A percentile compares a stretch with the other conserved stretches of the same genome.
These are phyloP conservation scores for Gryganskiella cystojenkinii DNA, from an alignment of 192 early-diverging fungal species.

Conservation along the genomic window DNA sequence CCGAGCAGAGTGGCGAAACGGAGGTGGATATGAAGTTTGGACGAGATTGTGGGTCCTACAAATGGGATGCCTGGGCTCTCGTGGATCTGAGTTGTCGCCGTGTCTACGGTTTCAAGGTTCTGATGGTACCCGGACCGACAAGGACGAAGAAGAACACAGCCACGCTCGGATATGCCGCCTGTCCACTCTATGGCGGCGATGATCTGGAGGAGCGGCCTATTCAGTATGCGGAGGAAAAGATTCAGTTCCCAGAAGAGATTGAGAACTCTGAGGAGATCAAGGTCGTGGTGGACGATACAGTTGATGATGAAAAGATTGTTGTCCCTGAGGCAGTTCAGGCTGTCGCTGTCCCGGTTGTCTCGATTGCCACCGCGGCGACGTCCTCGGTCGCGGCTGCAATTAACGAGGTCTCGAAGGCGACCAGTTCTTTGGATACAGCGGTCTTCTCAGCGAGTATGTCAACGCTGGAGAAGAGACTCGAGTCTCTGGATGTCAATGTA, in stretches of 20 bases:
- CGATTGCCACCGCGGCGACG: conserved; percentile 27
- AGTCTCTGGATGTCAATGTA: conserved; percentile 53
- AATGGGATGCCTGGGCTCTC: conserved; percentile 58
- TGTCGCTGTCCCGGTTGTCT: background rate
- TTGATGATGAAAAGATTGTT: conserved; percentile 38
- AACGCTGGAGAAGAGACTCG: conserved; percentile 42
- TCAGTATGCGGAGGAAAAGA: conserved; percentile 48
- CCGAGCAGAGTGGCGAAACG: conserved; percentile 30
- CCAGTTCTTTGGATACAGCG: conserved; percentile 31
- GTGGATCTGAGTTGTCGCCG: conserved; percentile 55
- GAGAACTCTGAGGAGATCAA: background rate
- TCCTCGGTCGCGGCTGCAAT: conserved; percentile 27
- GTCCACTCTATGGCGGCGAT: conserved; percentile 51
- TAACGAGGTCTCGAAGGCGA: conserved; percentile 24
- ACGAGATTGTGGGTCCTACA: conserved; percentile 19
- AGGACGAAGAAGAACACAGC: conserved; percentile 18
- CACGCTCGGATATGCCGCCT: conserved; percentile 50
- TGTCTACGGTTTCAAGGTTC: conserved; percentile 60
- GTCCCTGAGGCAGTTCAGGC: conserved; percentile 1
- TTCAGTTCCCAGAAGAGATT: conserved; percentile 31
- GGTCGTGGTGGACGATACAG: conserved; percentile 32
- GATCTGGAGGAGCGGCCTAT: conserved; percentile 38
- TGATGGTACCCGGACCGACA: conserved; percentile 18
- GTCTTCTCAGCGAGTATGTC: conserved; percentile 35
- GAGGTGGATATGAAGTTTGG: conserved; percentile 47